Conservation (phyloP, 805 yeast species). For the Schwanniomyces sp. region DNA sequence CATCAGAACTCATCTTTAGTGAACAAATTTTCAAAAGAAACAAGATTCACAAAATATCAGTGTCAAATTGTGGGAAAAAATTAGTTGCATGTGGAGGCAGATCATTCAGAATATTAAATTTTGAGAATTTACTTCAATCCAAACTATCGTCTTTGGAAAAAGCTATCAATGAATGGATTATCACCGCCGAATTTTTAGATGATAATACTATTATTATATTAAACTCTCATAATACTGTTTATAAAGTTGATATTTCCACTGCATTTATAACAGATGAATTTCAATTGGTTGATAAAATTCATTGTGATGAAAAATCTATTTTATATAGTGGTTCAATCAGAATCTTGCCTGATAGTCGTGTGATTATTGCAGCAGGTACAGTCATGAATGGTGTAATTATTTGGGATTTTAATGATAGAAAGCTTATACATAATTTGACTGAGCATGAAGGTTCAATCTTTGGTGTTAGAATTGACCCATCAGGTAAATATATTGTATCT, state of each 20-base stretch:
- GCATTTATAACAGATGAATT: slow-evolving; percentile 17
- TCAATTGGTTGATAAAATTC: slow-evolving; percentile 26
- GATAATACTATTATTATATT: slow-evolving; percentile 46
- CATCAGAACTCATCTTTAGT: slow-evolving; percentile 34
- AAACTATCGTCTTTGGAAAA: slow-evolving; percentile 35
- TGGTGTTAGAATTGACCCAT: slow-evolving; percentile 62
- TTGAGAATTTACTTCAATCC: slow-evolving; percentile 25
- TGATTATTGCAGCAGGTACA: slow-evolving; percentile 83
- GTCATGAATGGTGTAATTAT: slow-evolving; percentile 84
- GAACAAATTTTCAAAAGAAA: slow-evolving; percentile 61
- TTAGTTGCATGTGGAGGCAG: slow-evolving; percentile 67
- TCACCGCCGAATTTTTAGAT: slow-evolving; percentile 52
- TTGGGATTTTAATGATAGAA: slow-evolving; percentile 58
- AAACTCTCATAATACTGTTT: slow-evolving; percentile 77
- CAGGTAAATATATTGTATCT: slow-evolving; percentile 59
- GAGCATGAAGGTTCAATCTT: slow-evolving; percentile 94
- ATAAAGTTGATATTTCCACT: slow-evolving; percentile 31
- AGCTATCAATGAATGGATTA: slow-evolving; percentile 78
- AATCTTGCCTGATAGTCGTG: slow-evolving; percentile 38
- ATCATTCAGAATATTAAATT: slow-evolving; percentile 50
- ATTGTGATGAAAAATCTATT: slow-evolving; percentile 73
- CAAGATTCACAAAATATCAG: slow-evolving; percentile 77
- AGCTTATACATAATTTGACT: slow-evolving; percentile 53
- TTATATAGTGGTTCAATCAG: slow-evolving; percentile 82
- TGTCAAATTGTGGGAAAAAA: slow-evolving; percentile 26